phyloP scores from a whole-genome alignment of 2,329 filamentous ascomycete species.

The Metarhizium anisopliae region DNA sequence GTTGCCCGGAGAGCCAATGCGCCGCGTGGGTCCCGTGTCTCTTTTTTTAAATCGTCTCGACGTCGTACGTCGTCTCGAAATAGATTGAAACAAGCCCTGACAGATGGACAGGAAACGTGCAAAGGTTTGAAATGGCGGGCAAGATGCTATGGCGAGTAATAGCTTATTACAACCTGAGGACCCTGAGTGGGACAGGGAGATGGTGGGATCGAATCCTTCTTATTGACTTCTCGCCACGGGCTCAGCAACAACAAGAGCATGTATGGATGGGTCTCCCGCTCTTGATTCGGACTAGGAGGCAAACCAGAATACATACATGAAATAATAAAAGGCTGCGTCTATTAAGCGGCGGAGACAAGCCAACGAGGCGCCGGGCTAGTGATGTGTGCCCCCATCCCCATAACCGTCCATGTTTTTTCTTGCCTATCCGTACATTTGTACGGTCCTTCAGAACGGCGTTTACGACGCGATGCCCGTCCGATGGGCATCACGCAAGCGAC shows the following conservation, averaged over 20 bases:
- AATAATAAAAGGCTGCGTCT: background rate
- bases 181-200: background rate
- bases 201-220: constrained; percentile 6
- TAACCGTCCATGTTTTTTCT: background rate
- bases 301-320: background rate
- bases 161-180: background rate
- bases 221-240: background rate
- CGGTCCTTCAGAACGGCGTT: background rate
- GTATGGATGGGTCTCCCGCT: background rate
- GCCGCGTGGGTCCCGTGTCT: background rate
- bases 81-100: background rate
- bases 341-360: background rate
- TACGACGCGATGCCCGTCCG: background rate
- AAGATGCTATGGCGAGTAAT: background rate
- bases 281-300: background rate
- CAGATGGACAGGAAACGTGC: background rate
- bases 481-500: background rate
- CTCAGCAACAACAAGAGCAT: background rate
- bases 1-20: background rate
- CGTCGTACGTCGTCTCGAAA: background rate
- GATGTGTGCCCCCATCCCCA: background rate
- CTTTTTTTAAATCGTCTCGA: background rate
- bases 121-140: background rate
- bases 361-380: background rate
- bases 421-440: background rate